These are phyloP conservation scores for Clonostachys rhizophaga DNA, from an alignment of 2,329 filamentous ascomycete species.

Conservation along the genomic window DNA sequence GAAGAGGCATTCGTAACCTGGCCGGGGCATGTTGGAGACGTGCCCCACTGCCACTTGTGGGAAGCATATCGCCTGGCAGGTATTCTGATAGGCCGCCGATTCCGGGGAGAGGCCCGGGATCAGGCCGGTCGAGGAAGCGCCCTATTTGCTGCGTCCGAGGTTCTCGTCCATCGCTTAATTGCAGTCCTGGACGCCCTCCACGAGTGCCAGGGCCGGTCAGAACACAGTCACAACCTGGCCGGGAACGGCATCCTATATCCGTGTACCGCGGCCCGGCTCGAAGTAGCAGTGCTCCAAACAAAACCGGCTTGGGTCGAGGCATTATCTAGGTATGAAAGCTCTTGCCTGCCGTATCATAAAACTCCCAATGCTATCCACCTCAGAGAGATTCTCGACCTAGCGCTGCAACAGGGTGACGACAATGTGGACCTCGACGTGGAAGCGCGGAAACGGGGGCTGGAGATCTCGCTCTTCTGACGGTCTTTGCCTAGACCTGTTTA, in stretches of 20 bases:
- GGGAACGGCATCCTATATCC: conserved; percentile 17
- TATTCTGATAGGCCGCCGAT: conserved; percentile 11
- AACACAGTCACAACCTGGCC: conserved; percentile 10
- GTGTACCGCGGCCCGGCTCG: conserved; percentile 13
- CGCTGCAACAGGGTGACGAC: conserved; percentile 4
- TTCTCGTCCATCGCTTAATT: too few relatives aligned
- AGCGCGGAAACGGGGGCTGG: conserved; percentile 3
- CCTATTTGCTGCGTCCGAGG: too few relatives aligned
- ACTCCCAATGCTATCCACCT: too few relatives aligned
- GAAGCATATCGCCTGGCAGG: conserved; percentile 16
- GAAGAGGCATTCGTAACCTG: conserved; percentile 11
- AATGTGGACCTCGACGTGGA: conserved; percentile 6
- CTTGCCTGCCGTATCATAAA: too few relatives aligned
- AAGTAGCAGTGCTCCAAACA: conserved; percentile 9
- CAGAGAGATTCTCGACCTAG: too few relatives aligned
- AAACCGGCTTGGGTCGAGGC: conserved; percentile 9
- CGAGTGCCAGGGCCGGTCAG: background rate
- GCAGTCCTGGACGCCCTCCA: too few relatives aligned
- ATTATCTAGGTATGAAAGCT: conserved; percentile 2
- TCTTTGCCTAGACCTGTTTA: too few relatives aligned
- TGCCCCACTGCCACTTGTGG: conserved; percentile 18
- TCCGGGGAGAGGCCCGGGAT: conserved; percentile 1
- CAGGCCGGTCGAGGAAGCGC: background rate
- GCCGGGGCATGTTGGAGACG: conserved; percentile 14
- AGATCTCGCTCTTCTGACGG: conserved; percentile 7